phyloP scores from a whole-genome alignment of 1,139 yeast genomes.

The Taphrina deformans region DNA sequence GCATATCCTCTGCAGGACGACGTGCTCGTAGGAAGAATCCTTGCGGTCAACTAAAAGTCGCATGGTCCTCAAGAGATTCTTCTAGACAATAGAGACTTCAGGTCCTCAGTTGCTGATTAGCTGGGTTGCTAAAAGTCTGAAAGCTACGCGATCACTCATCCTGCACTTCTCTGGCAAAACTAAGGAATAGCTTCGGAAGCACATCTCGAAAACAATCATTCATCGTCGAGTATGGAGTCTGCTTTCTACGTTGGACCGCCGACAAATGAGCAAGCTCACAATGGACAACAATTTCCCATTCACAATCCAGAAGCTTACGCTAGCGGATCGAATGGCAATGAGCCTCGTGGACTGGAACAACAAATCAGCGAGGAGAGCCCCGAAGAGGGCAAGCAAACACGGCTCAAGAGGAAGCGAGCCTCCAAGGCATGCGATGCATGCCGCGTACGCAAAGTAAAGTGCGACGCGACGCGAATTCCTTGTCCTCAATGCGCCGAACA shows the following conservation, averaged over 20 bases:
- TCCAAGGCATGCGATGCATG: conserved; percentile 22
- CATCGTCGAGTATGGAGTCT: background rate
- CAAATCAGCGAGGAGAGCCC: background rate
- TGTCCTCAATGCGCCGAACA: conserved; percentile 20
- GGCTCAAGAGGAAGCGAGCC: conserved; percentile 22
- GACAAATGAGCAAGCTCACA: background rate
- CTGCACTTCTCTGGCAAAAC: conserved; percentile 19
- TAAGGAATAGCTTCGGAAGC: conserved; percentile 17
- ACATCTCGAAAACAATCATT: background rate
- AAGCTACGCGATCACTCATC: background rate
- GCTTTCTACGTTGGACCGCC: conserved; percentile 1
- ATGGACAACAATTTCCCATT: background rate
- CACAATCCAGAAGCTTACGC: conserved; percentile 5
- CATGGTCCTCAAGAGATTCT: too few relatives aligned
- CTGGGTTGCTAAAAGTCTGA: too few relatives aligned
- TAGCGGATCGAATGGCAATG: background rate
- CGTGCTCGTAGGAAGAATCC: too few relatives aligned
- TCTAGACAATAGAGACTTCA: too few relatives aligned
- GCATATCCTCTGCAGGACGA: background rate
- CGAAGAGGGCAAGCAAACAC: conserved; percentile 1
- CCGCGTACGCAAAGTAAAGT: conserved; percentile 13
- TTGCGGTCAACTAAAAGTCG: too few relatives aligned
- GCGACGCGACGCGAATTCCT: conserved; percentile 14
- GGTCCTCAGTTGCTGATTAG: too few relatives aligned
- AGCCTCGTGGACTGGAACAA: background rate